Conservation (phyloP, 768 basidiomycete genomes). For the Xanthoconium purpureum region DNA sequence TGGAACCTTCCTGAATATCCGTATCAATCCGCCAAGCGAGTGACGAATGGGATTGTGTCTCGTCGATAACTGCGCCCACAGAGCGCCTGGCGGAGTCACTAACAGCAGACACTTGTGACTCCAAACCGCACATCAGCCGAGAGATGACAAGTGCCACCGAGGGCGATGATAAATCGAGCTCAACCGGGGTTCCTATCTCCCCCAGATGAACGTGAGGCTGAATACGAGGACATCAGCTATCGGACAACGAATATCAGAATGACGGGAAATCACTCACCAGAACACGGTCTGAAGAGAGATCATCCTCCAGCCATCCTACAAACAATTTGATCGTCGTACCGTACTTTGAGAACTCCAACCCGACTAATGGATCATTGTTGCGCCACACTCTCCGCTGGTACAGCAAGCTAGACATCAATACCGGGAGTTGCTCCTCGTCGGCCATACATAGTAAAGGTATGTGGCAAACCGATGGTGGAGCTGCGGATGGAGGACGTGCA, state of each 20-base stretch:
- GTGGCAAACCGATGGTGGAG: conserved; percentile 1
- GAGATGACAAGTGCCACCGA: not conserved
- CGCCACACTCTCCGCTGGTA: conserved; percentile 4
- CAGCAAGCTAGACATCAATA: conserved; percentile 12
- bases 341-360: conserved; percentile 7
- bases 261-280: not conserved
- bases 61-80: not conserved
- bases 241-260: not conserved
- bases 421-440: not conserved
- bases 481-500: not conserved
- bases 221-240: not conserved
- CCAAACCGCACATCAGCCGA: conserved; percentile 1
- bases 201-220: conserved; percentile 8
- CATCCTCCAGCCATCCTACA: conserved; percentile 5
- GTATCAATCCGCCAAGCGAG: conserved; percentile 12
- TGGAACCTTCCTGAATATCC: not conserved
- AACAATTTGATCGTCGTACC: not conserved
- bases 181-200: not conserved
- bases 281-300: not conserved
- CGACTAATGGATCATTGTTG: conserved; percentile 4
- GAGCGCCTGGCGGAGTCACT: not conserved
- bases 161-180: conserved; percentile 5
- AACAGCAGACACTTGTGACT: not conserved
- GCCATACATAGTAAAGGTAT: conserved; percentile 10
- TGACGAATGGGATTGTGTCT: not conserved